These are phyloP conservation scores for Coemansia sp. DNA, from an alignment of 371 early-diverging fungal genomes.

Conservation along the genomic window DNA sequence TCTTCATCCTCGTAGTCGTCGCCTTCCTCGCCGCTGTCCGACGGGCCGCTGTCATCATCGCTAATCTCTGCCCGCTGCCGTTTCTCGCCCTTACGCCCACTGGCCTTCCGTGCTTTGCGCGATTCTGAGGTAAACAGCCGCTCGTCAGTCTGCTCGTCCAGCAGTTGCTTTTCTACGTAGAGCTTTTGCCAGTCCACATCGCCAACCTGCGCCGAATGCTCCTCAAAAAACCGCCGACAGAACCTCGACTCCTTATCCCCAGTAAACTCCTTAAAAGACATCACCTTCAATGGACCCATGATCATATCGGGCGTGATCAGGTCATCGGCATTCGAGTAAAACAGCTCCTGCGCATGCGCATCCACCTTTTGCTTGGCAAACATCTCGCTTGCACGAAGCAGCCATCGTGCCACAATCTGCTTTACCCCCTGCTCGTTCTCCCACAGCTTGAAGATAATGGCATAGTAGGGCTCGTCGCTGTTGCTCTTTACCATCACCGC, in stretches of 20 bases:
- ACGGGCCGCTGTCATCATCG: too few species aligned
- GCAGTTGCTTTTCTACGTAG: constrained; percentile 15
- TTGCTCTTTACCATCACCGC: constrained; percentile 28
- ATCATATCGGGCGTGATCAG: constrained; percentile 50
- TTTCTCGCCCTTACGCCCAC: constrained; percentile 16
- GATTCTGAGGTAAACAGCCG: constrained; percentile 37
- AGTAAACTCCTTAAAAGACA: constrained; percentile 36
- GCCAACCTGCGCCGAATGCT: constrained; percentile 40
- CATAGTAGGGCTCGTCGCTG: constrained; percentile 48
- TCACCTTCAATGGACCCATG: constrained; percentile 45
- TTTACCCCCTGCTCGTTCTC: constrained; percentile 53
- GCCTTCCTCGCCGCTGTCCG: too few species aligned
- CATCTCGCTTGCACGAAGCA: constrained; percentile 50
- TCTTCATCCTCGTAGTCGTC: too few species aligned
- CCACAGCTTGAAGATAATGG: constrained; percentile 53
- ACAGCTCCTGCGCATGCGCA: constrained; percentile 45
- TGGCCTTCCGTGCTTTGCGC: constrained; percentile 18
- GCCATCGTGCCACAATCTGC: constrained; percentile 54
- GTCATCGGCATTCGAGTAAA: constrained; percentile 54
- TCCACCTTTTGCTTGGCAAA: constrained; percentile 24
- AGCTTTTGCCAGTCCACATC: constrained; percentile 47
- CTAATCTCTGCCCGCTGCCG: constrained; percentile 3
- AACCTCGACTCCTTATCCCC: constrained; percentile 18
- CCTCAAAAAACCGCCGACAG: constrained; percentile 49
- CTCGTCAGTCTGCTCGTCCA: constrained; percentile 40